Percentiles rank a stretch among this genome's conserved stretches.
phyloP scores from a whole-genome alignment of 2,329 filamentous ascomycete genomes.

The Nothomitra cinnamomea region DNA sequence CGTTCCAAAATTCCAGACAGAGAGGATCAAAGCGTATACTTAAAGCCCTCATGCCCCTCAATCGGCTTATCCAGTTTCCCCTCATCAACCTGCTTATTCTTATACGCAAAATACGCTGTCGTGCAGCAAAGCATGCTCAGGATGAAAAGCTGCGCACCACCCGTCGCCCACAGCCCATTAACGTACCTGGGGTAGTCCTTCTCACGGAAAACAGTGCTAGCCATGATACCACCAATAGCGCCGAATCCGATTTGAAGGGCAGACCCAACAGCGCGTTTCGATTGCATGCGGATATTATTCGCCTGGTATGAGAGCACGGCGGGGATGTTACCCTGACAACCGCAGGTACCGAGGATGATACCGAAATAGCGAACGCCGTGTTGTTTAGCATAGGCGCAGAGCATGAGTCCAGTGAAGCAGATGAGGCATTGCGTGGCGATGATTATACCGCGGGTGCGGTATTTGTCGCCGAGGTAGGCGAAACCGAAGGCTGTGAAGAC shows the following conservation, averaged over 20 bases:
- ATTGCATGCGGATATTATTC: slow-evolving; percentile 36
- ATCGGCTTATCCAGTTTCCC: slow-evolving; percentile 18
- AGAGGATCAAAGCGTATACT: slow-evolving; percentile 10
- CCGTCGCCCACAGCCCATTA: slow-evolving; percentile 44
- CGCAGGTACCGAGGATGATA: slow-evolving; percentile 66
- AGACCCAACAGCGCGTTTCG: slow-evolving; percentile 28
- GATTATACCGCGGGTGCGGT: slow-evolving; percentile 15
- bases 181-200: slow-evolving; percentile 52
- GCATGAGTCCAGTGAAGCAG: slow-evolving; percentile 17
- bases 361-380: slow-evolving; percentile 54
- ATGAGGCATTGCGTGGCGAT: slow-evolving; percentile 15
- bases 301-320: slow-evolving; percentile 47
- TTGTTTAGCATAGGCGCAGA: slow-evolving; percentile 49
- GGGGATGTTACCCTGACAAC: slow-evolving; percentile 76
- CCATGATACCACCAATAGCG: slow-evolving; percentile 53
- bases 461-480: slow-evolving; percentile 17
- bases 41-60: slow-evolving; percentile 19
- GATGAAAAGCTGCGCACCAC: slow-evolving; percentile 9
- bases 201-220: slow-evolving; percentile 50
- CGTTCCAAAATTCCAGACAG: too few relatives aligned
- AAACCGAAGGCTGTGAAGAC: slow-evolving; percentile 14
- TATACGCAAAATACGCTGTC: slow-evolving; percentile 16
- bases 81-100: slow-evolving; percentile 19
- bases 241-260: slow-evolving; percentile 34
- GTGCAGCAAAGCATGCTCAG: slow-evolving; percentile 15